These are phyloP conservation scores for Beverwykella pulmonaria DNA, from an alignment of 495 filamentous ascomycete species.

Conservation along the genomic window DNA sequence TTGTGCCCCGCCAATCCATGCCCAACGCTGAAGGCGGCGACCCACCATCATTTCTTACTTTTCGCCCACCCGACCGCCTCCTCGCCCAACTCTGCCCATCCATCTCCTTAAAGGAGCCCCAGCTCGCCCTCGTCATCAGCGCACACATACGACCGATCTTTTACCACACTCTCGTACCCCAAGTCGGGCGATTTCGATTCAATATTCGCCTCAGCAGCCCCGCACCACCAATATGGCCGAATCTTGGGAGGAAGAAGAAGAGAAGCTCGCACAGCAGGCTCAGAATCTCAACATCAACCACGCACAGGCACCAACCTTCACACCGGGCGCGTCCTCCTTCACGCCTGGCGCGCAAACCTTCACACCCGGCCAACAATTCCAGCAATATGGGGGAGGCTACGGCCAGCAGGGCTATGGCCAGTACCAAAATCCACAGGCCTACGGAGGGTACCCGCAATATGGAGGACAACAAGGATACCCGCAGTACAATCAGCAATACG, in stretches of 20 bases:
- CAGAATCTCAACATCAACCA: constrained; percentile 71
- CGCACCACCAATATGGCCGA: constrained; percentile 66
- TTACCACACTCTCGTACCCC: neutral
- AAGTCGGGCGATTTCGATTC: neutral
- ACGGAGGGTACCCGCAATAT: constrained; percentile 39
- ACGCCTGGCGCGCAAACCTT: constrained; percentile 76
- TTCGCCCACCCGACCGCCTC: constrained; percentile 1
- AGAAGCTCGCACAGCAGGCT: constrained; percentile 77
- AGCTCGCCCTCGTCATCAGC: neutral
- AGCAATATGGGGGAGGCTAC: constrained; percentile 60
- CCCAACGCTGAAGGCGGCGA: neutral
- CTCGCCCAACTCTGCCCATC: neutral
- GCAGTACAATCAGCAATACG: constrained; percentile 46
- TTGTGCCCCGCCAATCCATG: neutral
- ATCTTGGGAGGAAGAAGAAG: constrained; percentile 96
- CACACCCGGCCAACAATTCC: constrained; percentile 66
- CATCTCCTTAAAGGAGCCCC: neutral
- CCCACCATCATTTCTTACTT: neutral
- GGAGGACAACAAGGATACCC: constrained; percentile 40
- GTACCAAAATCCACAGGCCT: constrained; percentile 50
- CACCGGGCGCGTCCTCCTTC: constrained; percentile 78
- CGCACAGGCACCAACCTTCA: constrained; percentile 61
- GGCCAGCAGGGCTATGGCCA: constrained; percentile 58
- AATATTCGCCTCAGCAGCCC: neutral
- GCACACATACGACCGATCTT: neutral